Conservation (phyloP, 1,284 basidiomycete species). For the Cryptococcus jaspeensis region DNA sequence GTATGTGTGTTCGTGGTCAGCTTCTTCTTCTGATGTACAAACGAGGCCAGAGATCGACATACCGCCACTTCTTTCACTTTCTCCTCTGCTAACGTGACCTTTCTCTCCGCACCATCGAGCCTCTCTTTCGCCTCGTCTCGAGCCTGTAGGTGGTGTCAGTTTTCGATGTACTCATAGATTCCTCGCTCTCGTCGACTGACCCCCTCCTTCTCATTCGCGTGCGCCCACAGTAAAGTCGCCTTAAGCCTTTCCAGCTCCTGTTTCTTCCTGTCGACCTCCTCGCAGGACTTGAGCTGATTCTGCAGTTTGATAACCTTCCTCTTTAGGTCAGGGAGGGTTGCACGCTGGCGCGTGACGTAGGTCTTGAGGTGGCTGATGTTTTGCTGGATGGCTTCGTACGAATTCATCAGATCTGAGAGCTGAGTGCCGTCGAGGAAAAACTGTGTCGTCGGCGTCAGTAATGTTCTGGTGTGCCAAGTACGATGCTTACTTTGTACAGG, state of each 20-base stretch:
- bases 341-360: slow-evolving; percentile 19
- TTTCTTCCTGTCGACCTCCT: slow-evolving; percentile 19
- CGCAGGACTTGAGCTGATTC: no score
- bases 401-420: slow-evolving; percentile 78
- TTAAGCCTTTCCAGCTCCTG: slow-evolving; percentile 62
- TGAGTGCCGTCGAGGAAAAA: slow-evolving; percentile 95
- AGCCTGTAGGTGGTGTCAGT: slow-evolving; percentile 7
- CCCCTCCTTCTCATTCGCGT: slow-evolving; percentile 70
- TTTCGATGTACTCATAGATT: no score
- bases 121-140: slow-evolving; percentile 6
- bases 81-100: no score
- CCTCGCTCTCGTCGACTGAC: slow-evolving; percentile 54
- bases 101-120: no score
- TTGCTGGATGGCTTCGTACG: slow-evolving; percentile 73
- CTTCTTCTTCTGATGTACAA: no score
- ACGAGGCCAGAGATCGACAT: no score
- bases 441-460: no score
- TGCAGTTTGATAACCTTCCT: no score
- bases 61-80: no score
- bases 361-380: slow-evolving; percentile 24
- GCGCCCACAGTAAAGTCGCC: no score
- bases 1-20: no score
- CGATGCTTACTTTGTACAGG: slow-evolving; percentile 73
- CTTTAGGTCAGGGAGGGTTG: slow-evolving; percentile 21
- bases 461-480: no score